Evolutionary conservation across 2,329 filamentous ascomycete genomes (phyloP), one percentile per base, ranked within the genome.

Genomic region (Cordyceps pruinosa): DNA sequence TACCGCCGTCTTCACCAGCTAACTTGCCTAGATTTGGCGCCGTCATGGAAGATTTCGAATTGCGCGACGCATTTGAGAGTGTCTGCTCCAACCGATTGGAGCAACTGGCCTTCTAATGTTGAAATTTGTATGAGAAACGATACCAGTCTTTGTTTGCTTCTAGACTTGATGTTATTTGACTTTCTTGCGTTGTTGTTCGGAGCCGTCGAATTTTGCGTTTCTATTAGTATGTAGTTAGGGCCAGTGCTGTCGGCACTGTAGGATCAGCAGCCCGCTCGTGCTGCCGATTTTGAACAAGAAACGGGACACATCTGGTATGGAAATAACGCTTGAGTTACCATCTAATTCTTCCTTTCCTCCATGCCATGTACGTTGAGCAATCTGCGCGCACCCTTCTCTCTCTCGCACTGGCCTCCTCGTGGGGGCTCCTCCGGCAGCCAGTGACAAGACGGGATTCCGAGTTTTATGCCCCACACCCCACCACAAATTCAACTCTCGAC

Each of bases 21-120:
- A 56, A 59, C 35, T 28, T 30, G n/a, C 21, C 1, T 61, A 85
- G 82, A 17, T 85, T 86, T 60, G 83, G 83, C 28, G 83, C 83
- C 19, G 83, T 86, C 4, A 77, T 84, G 74, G 83, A 85, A 63
- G 81, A 85, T 63, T 85, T 84, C 64, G 87, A 90, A 72, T 81
- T 90, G 37, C 77, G 81, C 50, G 92, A 96, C 73, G 90, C 90
- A 23, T 72, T 96, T 56, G 87, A 87, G 66, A 86, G 79, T 37
- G 78, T 90, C 17, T 56, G 44, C 25, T 77, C 58, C 17, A 59
- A 56, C 47, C 32, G 42, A n/a, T 42, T 59, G 39, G 58, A 59
- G 48, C 46, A 54, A 44, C 45, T 57, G 47, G 58, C 52, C 42
- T 59, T 48, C 21, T 59, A 49, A 30, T 19, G 19, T 9, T n/a